Conservation (phyloP, 2,329 filamentous ascomycete genomes). For the Fusarium continuum region DNA sequence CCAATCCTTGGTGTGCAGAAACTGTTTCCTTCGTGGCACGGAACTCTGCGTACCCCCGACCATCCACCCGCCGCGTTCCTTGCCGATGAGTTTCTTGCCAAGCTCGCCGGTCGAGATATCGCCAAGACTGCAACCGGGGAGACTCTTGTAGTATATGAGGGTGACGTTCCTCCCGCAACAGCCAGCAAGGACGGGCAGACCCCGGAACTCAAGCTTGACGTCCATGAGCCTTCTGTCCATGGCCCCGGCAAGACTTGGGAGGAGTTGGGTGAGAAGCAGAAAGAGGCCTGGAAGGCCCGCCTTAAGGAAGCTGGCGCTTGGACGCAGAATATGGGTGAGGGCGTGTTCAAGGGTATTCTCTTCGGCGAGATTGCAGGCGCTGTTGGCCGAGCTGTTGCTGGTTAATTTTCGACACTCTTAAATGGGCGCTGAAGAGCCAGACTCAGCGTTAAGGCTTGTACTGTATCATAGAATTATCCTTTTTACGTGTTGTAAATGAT, state of each 20-base stretch:
- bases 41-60: constrained; percentile 43
- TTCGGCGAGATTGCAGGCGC: constrained; percentile 76
- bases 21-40: constrained; percentile 61
- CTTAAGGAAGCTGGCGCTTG: constrained; percentile 78
- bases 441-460: not conserved
- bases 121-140: constrained; percentile 47
- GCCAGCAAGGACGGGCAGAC: constrained; percentile 30
- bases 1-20: constrained; percentile 65
- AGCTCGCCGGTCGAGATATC: constrained; percentile 50
- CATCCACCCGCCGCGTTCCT: constrained; percentile 42
- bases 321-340: constrained; percentile 81
- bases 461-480: constrained; percentile 12
- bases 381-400: constrained; percentile 63
- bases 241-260: constrained; percentile 73
- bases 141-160: constrained; percentile 52
- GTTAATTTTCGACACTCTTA: constrained; percentile 34
- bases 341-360: constrained; percentile 77
- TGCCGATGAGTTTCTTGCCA: constrained; percentile 48
- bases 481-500: constrained; percentile 16
- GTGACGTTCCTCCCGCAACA: constrained; percentile 22
- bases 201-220: constrained; percentile 51
- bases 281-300: constrained; percentile 73
- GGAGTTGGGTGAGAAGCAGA: constrained; percentile 70
- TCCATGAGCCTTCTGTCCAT: constrained; percentile 59
- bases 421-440: not conserved